These are phyloP conservation scores for Lasiodiplodia theobromae DNA, from an alignment of 2,329 filamentous ascomycete genomes.

Conservation along the genomic window DNA sequence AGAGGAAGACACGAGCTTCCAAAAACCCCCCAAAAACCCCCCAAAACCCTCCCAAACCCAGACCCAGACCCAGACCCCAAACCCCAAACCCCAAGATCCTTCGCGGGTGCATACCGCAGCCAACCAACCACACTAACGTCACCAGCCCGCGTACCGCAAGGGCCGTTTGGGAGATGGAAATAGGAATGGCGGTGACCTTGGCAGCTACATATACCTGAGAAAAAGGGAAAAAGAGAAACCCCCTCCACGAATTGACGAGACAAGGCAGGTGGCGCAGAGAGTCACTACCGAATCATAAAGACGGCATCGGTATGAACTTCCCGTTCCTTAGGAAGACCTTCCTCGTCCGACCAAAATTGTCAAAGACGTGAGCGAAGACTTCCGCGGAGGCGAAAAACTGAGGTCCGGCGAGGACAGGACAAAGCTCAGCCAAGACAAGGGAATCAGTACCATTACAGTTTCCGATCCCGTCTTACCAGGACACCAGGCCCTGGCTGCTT, in stretches of 20 bases:
- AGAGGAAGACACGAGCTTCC: too few species aligned
- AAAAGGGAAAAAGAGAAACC: not conserved
- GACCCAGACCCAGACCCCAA: too few species aligned
- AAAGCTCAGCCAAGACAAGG: too few species aligned
- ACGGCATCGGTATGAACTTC: not conserved
- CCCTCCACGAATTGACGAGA: too few species aligned
- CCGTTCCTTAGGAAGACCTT: not conserved
- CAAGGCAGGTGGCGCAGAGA: not conserved
- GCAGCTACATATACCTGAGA: conserved; percentile 8
- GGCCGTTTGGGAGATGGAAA: not conserved
- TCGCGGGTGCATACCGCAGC: conserved; percentile 6
- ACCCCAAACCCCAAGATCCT: not conserved
- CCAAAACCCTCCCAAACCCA: not conserved
- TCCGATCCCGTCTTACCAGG: too few species aligned
- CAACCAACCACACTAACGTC: not conserved
- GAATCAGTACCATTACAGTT: too few species aligned
- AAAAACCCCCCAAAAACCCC: not conserved
- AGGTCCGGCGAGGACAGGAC: too few species aligned
- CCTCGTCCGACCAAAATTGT: not conserved
- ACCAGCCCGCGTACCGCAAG: not conserved
- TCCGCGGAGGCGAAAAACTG: too few species aligned
- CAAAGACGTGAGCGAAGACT: too few species aligned
- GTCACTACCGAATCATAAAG: not conserved
- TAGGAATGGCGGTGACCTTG: not conserved
- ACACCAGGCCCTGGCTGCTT: too few species aligned